Conservation (phyloP, 139 green algal species). For the Auxenochlorella protothecoides region DNA sequence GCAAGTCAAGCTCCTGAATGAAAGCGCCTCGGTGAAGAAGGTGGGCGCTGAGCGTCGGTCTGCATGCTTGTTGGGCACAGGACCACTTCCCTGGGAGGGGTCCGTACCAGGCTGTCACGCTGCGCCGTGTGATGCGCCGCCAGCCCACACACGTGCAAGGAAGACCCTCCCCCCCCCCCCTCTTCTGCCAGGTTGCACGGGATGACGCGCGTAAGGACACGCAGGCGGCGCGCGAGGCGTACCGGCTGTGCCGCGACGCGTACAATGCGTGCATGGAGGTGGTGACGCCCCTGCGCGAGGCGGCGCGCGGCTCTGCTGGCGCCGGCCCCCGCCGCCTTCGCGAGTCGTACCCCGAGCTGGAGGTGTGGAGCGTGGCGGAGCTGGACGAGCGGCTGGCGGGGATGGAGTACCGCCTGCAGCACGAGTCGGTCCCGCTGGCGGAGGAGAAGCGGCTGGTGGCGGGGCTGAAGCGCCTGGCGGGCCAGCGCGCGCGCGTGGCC, state of each 20-base stretch:
- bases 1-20: constrained; percentile 30
- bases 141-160: too few relatives aligned
- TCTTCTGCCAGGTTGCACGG: constrained; percentile 15
- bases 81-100: neutral
- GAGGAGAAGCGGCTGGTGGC: constrained; percentile 32
- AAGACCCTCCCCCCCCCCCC: too few relatives aligned
- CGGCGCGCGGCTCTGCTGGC: too few relatives aligned
- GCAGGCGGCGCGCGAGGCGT: constrained; percentile 13
- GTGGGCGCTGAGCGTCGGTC: constrained; percentile 5
- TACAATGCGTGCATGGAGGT: constrained; percentile 9
- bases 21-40: constrained; percentile 33
- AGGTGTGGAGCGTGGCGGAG: constrained; percentile 30
- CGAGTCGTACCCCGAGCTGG: constrained; percentile 15
- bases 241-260: constrained; percentile 1
- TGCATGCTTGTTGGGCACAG: neutral
- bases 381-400: constrained; percentile 20
- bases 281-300: constrained; percentile 20
- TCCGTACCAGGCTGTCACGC: neutral
- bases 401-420: constrained; percentile 26
- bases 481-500: constrained; percentile 19
- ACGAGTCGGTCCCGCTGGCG: constrained; percentile 30
- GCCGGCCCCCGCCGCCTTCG: neutral
- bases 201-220: constrained; percentile 16
- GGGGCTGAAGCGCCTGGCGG: constrained; percentile 31
- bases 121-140: too few relatives aligned